phyloP scores from a whole-genome alignment of 2,329 filamentous ascomycete species.

The Clarireedia paspali region DNA sequence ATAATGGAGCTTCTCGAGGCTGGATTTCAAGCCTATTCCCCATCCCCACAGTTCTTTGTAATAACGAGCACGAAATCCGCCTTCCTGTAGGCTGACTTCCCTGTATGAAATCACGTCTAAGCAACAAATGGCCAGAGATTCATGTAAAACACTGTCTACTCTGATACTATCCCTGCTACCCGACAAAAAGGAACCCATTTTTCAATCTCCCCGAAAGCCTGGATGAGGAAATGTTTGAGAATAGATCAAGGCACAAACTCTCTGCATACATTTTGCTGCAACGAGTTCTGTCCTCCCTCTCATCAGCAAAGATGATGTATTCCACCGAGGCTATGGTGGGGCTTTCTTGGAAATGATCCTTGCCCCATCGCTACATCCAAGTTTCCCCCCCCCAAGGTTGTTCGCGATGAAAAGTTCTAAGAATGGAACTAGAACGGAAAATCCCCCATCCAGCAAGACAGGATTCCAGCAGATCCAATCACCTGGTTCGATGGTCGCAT shows the following conservation, averaged over 20 bases:
- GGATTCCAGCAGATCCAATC: background rate
- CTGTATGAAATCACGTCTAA: background rate
- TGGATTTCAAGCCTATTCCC: background rate
- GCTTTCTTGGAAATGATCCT: background rate
- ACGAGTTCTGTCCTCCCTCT: no score
- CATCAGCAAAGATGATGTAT: background rate
- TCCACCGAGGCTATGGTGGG: conserved; percentile 1
- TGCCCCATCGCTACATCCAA: background rate
- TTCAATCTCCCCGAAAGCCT: no score
- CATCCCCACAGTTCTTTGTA: background rate
- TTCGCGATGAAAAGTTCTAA: background rate
- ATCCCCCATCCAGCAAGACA: background rate
- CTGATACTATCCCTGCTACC: no score
- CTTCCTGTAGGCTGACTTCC: background rate
- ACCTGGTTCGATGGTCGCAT: background rate
- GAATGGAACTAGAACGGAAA: background rate
- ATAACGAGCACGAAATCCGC: background rate
- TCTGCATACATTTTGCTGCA: no score
- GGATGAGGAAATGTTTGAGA: no score
- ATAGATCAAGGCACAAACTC: no score
- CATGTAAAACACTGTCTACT: no score
- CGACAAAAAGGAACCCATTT: no score
- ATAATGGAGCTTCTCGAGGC: background rate
- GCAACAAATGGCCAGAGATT: no score
- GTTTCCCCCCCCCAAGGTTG: background rate